phyloP scores from a whole-genome alignment of 1,284 basidiomycete species.

The Vanrija humicola region DNA sequence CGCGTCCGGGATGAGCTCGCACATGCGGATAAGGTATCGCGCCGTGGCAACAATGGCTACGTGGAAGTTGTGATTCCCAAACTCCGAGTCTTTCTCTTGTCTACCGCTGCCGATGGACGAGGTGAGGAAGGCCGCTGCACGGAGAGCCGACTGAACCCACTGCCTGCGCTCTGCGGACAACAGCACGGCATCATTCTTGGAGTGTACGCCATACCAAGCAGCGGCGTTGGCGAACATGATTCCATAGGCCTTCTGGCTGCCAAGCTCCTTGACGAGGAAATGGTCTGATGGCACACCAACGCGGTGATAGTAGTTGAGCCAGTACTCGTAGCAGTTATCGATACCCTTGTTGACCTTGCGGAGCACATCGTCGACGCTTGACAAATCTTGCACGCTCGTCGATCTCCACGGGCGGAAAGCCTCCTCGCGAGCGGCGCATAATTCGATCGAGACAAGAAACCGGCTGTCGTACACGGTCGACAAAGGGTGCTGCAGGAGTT shows the following conservation, averaged over 20 bases:
- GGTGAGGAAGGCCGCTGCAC: conserved; percentile 8
- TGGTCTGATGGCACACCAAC: conserved; percentile 6
- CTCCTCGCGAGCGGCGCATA: conserved; percentile 7
- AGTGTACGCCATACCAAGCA: conserved; percentile 3
- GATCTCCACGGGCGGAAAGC: not conserved
- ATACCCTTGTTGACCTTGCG: conserved; percentile 3
- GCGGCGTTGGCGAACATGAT: conserved; percentile 6
- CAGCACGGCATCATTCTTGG: not conserved
- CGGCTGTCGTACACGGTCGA: conserved; percentile 22
- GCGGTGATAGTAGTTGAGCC: conserved; percentile 10
- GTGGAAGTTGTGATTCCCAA: conserved; percentile 3
- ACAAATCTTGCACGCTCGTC: not conserved
- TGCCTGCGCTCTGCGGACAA: conserved; percentile 6
- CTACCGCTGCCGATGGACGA: conserved; percentile 1
- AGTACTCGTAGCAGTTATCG: conserved; percentile 3
- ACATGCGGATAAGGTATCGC: conserved; percentile 10
- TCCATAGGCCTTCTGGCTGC: conserved; percentile 1
- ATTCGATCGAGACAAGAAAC: conserved; percentile 22
- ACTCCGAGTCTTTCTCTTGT: conserved; percentile 3
- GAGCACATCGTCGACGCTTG: not conserved
- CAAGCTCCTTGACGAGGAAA: conserved; percentile 13
- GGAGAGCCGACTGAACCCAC: conserved; percentile 8
- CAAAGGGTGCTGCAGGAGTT: conserved; percentile 25
- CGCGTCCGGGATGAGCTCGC: conserved; percentile 5
- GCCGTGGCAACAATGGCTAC: conserved; percentile 7